Base-by-base conservation (phyloP, 371 early-diverging fungal genomes). In the Mucor lusitanicus region DNA sequence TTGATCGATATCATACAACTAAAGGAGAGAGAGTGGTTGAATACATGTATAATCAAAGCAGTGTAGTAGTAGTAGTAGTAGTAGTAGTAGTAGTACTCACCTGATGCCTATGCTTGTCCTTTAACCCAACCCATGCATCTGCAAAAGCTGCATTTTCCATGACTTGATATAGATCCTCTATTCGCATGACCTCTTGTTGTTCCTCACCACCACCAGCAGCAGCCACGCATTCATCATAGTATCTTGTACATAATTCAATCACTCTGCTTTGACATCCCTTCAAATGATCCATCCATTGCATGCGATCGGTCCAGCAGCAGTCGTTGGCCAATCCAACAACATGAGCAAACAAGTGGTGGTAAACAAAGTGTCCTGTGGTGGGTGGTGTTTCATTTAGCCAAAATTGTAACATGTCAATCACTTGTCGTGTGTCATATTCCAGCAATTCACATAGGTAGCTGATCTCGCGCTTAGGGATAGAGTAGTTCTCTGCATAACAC, bases 371-470 rank as follows among this genome's bases (percentile, higher is more conserved):
- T 9, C 13, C 61, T 28, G 40, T n/a, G 53, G 1, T 33, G 17
- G 55, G 3, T 30, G 55, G 3, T 30, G 55, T 55, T 55, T 53
- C 44, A 48, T 61, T 64, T 33, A 76, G 69, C 76, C 78, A 77
- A 3, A 80, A 46, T 40, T 80, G 72, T 17, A 80, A 68, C 7
- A 74, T 74, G 33, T 71, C 56, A n/a, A 80, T 61, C 7, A 80
- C 50, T 55, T 63, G 61, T 53, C 80, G 68, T 6, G 71, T 56
- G 59, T 80, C 76, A 53, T 70, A 64, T 7, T 69, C 59, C 11
- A 69, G 62, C 25, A 69, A 15, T 8, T 65, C 64, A 39, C 67
- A 57, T n/a, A 80, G 25, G 59, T 61, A 73, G 8, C 46, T 59
- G 17, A 80, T 62, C 28, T 80, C 80, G 28, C 53, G 40, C 13